Percentiles rank a stretch among this genome's conserved stretches.
Conservation (phyloP, 257 asterid species). For the Buddleja alternifolia region DNA sequence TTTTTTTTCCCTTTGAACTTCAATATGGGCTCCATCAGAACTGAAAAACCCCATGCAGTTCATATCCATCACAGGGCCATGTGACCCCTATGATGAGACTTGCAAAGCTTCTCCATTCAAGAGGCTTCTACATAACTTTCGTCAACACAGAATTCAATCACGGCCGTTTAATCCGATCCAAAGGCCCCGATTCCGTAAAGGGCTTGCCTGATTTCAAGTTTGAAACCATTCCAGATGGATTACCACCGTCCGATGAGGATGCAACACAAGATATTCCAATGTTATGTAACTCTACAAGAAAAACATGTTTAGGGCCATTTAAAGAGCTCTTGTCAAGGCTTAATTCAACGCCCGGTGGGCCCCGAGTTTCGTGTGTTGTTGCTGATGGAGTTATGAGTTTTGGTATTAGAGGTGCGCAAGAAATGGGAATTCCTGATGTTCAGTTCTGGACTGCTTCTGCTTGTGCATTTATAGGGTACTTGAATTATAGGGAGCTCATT, state of each 20-base stretch:
- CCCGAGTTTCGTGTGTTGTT: constrained; percentile 46
- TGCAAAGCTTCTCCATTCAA: constrained; percentile 48
- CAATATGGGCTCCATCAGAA: constrained; percentile 23
- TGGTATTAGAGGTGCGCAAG: constrained; percentile 47
- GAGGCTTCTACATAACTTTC: constrained; percentile 47
- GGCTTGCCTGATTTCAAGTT: constrained; percentile 52
- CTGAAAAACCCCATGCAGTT: constrained; percentile 46
- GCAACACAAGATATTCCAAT: constrained; percentile 44
- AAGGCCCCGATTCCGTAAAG: constrained; percentile 43
- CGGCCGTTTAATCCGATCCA: constrained; percentile 48
- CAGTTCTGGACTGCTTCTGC: constrained; percentile 63
- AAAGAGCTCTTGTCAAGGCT: constrained; percentile 41
- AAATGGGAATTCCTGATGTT: constrained; percentile 50
- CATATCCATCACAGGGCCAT: constrained; percentile 64
- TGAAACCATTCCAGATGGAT: constrained; percentile 56
- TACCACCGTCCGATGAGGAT: constrained; percentile 45
- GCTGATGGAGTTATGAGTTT: constrained; percentile 56
- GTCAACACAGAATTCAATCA: too few relatives aligned
- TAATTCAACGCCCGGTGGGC: constrained; percentile 28
- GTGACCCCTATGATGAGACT: constrained; percentile 52
- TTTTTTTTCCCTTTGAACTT: too few relatives aligned
- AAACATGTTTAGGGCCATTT: constrained; percentile 45
- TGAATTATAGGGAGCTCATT: constrained; percentile 41
- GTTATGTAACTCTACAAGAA: constrained; percentile 37
- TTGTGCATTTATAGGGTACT: constrained; percentile 46